Evolutionary conservation across 495 filamentous ascomycete genomes (phyloP).

Genomic region (Cryomyces minteri): DNA sequence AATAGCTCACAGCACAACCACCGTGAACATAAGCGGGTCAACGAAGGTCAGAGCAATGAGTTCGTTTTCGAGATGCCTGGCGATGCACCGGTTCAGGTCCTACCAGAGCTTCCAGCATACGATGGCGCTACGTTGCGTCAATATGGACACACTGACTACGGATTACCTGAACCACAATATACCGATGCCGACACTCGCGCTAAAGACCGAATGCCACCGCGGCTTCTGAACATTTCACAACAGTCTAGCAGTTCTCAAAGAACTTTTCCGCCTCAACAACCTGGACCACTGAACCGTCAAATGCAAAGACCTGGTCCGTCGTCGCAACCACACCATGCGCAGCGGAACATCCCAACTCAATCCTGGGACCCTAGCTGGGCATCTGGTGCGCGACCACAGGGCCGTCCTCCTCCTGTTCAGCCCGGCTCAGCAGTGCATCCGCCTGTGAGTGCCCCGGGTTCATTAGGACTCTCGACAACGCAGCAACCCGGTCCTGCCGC

Average conservation of each 20-base stretch:
- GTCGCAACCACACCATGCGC: not conserved
- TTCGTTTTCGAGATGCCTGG: slow-evolving; percentile 53
- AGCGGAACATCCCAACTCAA: not conserved
- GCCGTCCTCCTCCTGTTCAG: slow-evolving; percentile 1
- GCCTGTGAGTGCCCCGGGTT: not conserved
- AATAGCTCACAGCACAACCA: slow-evolving; percentile 53
- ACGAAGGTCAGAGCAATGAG: slow-evolving; percentile 24
- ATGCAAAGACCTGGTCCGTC: no score
- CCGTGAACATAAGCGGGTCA: slow-evolving; percentile 33
- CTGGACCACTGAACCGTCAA: not conserved
- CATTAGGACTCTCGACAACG: slow-evolving; percentile 1
- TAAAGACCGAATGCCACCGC: not conserved
- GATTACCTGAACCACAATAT: not conserved
- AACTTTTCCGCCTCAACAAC: not conserved
- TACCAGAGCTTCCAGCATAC: not conserved
- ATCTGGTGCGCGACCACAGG: not conserved
- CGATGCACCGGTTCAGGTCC: slow-evolving; percentile 17
- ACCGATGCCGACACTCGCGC: not conserved
- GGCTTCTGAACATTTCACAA: not conserved
- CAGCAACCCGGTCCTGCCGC: slow-evolving; percentile 14
- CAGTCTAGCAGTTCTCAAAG: not conserved
- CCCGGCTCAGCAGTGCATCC: slow-evolving; percentile 1
- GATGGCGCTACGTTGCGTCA: not conserved
- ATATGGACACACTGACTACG: slow-evolving; percentile 1
- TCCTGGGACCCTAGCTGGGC: not conserved